Evolutionary conservation across 202 grass and related monocot species (phyloP).

Genomic region (Carex arenaria): DNA sequence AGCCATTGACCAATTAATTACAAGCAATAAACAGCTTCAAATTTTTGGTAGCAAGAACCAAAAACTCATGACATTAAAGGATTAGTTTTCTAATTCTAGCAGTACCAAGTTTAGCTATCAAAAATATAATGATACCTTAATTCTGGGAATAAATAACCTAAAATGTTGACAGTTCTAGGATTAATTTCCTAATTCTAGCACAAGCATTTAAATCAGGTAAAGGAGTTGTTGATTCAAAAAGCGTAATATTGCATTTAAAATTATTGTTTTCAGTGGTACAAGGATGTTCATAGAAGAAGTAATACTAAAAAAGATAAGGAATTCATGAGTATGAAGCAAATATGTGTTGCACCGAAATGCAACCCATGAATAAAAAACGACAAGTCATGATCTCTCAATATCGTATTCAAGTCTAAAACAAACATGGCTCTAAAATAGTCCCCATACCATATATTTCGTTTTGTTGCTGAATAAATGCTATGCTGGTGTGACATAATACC

Average conservation of each 20-base stretch:
- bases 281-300: not conserved
- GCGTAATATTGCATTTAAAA: too few relatives aligned
- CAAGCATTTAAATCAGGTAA: not conserved
- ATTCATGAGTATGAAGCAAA: not conserved
- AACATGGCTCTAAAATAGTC: not conserved
- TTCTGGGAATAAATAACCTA: not conserved
- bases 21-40: not conserved
- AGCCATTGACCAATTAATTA: not conserved
- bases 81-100: not conserved
- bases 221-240: not conserved
- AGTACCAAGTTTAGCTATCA: not conserved
- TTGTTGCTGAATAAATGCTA: not conserved
- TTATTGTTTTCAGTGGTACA: too few relatives aligned
- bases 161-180: not conserved
- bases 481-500: not conserved
- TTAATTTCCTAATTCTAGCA: not conserved
- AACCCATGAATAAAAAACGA: not conserved
- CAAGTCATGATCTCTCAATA: not conserved
- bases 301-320: not conserved
- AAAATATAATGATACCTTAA: not conserved
- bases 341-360: not conserved
- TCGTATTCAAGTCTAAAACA: not conserved
- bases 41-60: not conserved
- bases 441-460: not conserved
- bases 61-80: not conserved